Evolutionary conservation across 108 stramenopile genomes (phyloP).

Genomic region (Cyclotella choctawhatcheeana): DNA sequence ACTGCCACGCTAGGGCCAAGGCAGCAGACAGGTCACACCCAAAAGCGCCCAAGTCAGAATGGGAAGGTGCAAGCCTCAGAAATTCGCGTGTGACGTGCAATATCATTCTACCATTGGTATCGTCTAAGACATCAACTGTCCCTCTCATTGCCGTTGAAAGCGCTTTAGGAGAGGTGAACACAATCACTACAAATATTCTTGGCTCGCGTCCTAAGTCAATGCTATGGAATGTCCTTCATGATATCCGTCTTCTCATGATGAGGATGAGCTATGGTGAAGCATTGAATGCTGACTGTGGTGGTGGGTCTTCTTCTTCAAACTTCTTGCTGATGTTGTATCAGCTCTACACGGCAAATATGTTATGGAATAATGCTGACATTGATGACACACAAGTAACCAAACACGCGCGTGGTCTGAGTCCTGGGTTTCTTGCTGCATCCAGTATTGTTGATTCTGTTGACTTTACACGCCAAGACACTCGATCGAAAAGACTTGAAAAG

Average conservation of each 20-base stretch:
- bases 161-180: constrained; percentile 74
- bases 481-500: constrained; percentile 50
- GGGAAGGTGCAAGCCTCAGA: constrained; percentile 86
- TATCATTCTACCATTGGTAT: constrained; percentile 80
- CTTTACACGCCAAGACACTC: constrained; percentile 29
- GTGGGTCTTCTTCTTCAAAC: constrained; percentile 86
- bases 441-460: constrained; percentile 56
- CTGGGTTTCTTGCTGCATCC: constrained; percentile 76
- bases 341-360: constrained; percentile 75
- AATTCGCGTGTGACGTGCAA: constrained; percentile 87
- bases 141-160: constrained; percentile 72
- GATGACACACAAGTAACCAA: constrained; percentile 62
- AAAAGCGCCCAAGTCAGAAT: constrained; percentile 83
- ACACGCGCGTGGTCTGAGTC: constrained; percentile 67
- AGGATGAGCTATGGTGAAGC: constrained; percentile 83
- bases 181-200: constrained; percentile 63
- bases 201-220: constrained; percentile 77
- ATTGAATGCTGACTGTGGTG: constrained; percentile 80
- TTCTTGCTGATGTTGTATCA: constrained; percentile 69
- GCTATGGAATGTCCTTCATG: constrained; percentile 79
- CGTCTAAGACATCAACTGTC: constrained; percentile 72
- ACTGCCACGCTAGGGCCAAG: constrained; percentile 73
- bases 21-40: constrained; percentile 77
- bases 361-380: constrained; percentile 69
- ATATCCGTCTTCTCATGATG: constrained; percentile 74